These are phyloP conservation scores for Lasiosphaeriaceae sp. DNA, from an alignment of 495 filamentous ascomycete species.

Conservation along the genomic window DNA sequence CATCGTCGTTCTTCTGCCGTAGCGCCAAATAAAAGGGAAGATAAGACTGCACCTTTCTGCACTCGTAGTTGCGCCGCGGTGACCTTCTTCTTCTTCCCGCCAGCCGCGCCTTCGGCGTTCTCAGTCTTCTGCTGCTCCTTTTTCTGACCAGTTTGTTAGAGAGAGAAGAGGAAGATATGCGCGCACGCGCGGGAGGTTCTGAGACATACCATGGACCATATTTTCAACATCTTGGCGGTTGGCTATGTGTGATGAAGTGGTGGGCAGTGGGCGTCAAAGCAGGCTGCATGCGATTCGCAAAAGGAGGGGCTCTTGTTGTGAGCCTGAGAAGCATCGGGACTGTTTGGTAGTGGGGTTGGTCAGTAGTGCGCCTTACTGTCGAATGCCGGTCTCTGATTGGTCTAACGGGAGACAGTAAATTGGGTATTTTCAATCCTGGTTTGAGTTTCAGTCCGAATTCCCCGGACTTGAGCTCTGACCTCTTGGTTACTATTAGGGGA, in stretches of 20 bases:
- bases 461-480: no score
- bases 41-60: constrained; percentile 71
- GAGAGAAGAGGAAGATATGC: constrained; percentile 59
- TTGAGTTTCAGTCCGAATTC: no score
- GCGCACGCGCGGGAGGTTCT: constrained; percentile 30
- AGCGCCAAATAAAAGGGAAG: not conserved
- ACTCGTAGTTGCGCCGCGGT: constrained; percentile 93
- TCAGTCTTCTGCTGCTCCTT: constrained; percentile 93
- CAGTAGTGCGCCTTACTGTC: no score
- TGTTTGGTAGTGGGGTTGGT: no score
- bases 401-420: no score
- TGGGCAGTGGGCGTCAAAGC: not conserved
- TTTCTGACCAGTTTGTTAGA: constrained; percentile 55
- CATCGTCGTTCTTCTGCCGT: not conserved
- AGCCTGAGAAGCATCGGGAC: no score
- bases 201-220: constrained; percentile 91
- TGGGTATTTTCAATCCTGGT: no score
- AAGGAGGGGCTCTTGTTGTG: not conserved
- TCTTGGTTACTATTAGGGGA: no score
- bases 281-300: not conserved
- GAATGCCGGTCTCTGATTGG: no score
- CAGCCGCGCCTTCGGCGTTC: constrained; percentile 66
- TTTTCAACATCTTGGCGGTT: constrained; percentile 87
- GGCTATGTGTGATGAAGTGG: not conserved
- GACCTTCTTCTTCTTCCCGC: constrained; percentile 94